These are phyloP conservation scores for Metschnikowia anglica DNA, from an alignment of 805 yeast species.

Conservation along the genomic window DNA sequence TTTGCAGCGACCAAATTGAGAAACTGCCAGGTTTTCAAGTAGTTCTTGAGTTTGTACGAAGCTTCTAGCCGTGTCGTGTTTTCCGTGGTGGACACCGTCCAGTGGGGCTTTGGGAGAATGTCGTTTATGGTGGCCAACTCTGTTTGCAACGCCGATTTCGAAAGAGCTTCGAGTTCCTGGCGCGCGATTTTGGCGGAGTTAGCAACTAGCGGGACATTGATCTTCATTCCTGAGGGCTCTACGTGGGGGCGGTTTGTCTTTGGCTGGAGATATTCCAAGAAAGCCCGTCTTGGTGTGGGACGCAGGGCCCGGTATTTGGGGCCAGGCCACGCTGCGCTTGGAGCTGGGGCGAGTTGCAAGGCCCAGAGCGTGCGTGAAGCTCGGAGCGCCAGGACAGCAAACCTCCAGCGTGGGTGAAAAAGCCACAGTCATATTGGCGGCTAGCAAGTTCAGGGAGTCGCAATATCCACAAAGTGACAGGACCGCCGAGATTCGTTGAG, in stretches of 20 bases:
- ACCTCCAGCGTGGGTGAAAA: neutral
- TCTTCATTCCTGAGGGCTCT: slow-evolving; percentile 2
- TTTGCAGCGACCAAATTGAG: slow-evolving; percentile 56
- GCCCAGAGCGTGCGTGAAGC: too few species aligned
- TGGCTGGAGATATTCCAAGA: too few species aligned
- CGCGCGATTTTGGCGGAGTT: slow-evolving; percentile 6
- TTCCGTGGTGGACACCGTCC: slow-evolving; percentile 6
- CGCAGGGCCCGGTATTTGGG: too few species aligned
- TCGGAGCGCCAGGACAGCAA: too few species aligned
- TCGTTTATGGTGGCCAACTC: slow-evolving; percentile 50
- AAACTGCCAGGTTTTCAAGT: slow-evolving; percentile 67
- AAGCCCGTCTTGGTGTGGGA: too few species aligned
- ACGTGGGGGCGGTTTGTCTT: neutral
- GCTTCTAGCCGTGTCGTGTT: slow-evolving; percentile 27
- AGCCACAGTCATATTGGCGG: neutral
- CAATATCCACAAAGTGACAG: too few species aligned
- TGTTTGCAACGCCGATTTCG: slow-evolving; percentile 3
- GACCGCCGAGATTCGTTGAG: too few species aligned
- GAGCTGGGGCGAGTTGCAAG: too few species aligned
- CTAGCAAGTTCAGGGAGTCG: too few species aligned
- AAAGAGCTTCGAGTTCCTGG: slow-evolving; percentile 10
- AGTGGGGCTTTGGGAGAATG: slow-evolving; percentile 35
- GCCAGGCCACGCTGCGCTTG: too few species aligned
- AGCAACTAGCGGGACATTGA: slow-evolving; percentile 8
- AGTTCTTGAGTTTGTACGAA: slow-evolving; percentile 46